These are phyloP conservation scores for Hymenoscyphus infarciens DNA, from an alignment of 2,329 filamentous ascomycete species.

Conservation along the genomic window DNA sequence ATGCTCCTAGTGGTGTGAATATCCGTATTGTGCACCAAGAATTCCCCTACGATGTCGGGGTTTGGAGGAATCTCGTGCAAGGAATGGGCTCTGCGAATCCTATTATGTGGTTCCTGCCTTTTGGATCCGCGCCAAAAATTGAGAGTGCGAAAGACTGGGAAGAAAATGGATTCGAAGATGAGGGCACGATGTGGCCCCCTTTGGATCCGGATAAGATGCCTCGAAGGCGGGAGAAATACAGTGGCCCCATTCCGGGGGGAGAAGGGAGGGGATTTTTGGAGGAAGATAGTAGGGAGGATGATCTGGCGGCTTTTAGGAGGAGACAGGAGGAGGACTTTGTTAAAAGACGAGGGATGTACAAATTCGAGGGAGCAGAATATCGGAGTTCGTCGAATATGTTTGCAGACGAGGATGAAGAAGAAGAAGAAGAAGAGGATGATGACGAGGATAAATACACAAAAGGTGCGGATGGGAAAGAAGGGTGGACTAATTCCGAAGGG, in stretches of 20 bases:
- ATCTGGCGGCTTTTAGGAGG: constrained; percentile 45
- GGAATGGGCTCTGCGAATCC: constrained; percentile 69
- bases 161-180: constrained; percentile 74
- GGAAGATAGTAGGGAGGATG: constrained; percentile 36
- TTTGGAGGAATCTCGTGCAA: constrained; percentile 70
- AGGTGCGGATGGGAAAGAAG: constrained; percentile 42
- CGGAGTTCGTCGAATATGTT: not conserved
- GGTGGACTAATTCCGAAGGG: constrained; percentile 73
- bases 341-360: not conserved
- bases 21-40: constrained; percentile 62
- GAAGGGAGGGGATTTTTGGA: constrained; percentile 3
- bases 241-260: not conserved
- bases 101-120: constrained; percentile 66
- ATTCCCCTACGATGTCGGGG: constrained; percentile 77
- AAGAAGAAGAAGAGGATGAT: constrained; percentile 23
- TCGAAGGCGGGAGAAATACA: constrained; percentile 11
- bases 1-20: constrained; percentile 45
- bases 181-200: constrained; percentile 59
- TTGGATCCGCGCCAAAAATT: constrained; percentile 48
- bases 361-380: not conserved
- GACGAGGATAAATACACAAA: constrained; percentile 33
- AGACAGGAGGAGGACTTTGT: constrained; percentile 47
- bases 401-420: constrained; percentile 31
- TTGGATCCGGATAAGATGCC: constrained; percentile 57
- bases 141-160: constrained; percentile 52